phyloP scores from a whole-genome alignment of 768 basidiomycete genomes.

The Macrolepiota dolichaula region DNA sequence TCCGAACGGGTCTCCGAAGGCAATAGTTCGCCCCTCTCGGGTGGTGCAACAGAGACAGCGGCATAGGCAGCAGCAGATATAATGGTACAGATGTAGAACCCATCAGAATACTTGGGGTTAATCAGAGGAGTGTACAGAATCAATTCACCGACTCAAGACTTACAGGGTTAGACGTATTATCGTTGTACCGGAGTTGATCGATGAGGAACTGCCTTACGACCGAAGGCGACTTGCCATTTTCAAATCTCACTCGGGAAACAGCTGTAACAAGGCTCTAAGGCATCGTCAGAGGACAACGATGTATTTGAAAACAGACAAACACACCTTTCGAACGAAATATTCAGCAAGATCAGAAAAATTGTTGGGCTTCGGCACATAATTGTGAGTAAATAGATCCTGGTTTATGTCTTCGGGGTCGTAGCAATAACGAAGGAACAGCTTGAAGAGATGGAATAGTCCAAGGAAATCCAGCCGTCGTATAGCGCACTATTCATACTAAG shows the following conservation, averaged over 20 bases:
- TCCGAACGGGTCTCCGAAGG: slow-evolving; percentile 65
- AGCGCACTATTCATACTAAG: slow-evolving; percentile 60
- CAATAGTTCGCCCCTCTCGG: slow-evolving; percentile 76
- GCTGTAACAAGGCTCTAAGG: slow-evolving; percentile 72
- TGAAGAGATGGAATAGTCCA: slow-evolving; percentile 94
- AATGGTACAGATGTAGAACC: slow-evolving; percentile 83
- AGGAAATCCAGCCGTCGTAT: slow-evolving; percentile 78
- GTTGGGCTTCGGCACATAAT: slow-evolving; percentile 92
- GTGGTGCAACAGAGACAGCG: slow-evolving; percentile 70
- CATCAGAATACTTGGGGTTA: slow-evolving; percentile 75
- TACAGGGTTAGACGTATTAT: slow-evolving; percentile 88
- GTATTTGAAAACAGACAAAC: slow-evolving; percentile 15
- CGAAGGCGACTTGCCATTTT: slow-evolving; percentile 80
- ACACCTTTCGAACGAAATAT: slow-evolving; percentile 92
- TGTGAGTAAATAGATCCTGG: slow-evolving; percentile 82
- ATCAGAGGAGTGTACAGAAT: neutral
- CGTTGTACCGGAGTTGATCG: slow-evolving; percentile 92
- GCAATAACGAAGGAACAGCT: slow-evolving; percentile 87
- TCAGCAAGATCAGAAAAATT: slow-evolving; percentile 89
- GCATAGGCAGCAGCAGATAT: slow-evolving; percentile 81
- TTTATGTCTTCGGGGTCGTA: slow-evolving; percentile 82
- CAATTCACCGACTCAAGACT: slow-evolving; percentile 24
- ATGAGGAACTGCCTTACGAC: slow-evolving; percentile 86
- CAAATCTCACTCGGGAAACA: slow-evolving; percentile 83
- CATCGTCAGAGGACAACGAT: slow-evolving; percentile 1